These are phyloP conservation scores for Penicillium sclerotiorum DNA, from an alignment of 2,329 filamentous ascomycete species.

Conservation along the genomic window DNA sequence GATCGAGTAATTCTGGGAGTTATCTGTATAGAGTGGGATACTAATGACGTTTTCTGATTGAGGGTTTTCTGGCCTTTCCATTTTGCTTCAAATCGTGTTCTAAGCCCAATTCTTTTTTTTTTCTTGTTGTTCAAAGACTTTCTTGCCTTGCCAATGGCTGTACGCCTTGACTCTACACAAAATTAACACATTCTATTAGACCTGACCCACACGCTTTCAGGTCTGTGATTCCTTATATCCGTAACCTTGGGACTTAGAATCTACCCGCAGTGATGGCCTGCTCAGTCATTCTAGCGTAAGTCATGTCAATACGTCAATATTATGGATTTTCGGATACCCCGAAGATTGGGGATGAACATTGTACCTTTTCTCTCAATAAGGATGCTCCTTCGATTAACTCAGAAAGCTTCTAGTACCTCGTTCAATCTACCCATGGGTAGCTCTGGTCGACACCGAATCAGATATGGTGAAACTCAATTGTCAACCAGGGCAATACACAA, in stretches of 20 bases:
- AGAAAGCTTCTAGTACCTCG: conserved; percentile 23
- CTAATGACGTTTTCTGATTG: conserved; percentile 43
- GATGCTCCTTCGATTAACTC: neutral
- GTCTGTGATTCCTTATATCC: neutral
- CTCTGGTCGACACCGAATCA: conserved; percentile 12
- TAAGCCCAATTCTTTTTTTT: conserved; percentile 16
- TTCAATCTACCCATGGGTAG: conserved; percentile 14
- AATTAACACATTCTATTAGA: conserved; percentile 18
- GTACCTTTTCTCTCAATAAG: neutral
- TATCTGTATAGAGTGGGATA: conserved; percentile 37
- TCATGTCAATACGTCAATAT: conserved; percentile 25
- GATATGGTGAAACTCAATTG: neutral
- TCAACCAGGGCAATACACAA: conserved; percentile 21
- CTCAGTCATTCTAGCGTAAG: conserved; percentile 25
- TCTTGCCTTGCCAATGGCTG: conserved; percentile 5
- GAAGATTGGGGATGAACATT: neutral
- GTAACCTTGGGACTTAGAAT: neutral
- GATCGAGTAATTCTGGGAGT: conserved; percentile 43
- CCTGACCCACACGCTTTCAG: neutral
- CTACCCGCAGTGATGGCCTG: conserved; percentile 9
- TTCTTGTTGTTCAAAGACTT: conserved; percentile 2
- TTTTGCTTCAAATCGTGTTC: conserved; percentile 18
- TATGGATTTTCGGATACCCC: conserved; percentile 12
- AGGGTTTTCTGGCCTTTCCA: conserved; percentile 21
- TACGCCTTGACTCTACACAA: conserved; percentile 16